Evolutionary conservation across 768 basidiomycete genomes (phyloP).

Genomic region (Inosperma sp.): DNA sequence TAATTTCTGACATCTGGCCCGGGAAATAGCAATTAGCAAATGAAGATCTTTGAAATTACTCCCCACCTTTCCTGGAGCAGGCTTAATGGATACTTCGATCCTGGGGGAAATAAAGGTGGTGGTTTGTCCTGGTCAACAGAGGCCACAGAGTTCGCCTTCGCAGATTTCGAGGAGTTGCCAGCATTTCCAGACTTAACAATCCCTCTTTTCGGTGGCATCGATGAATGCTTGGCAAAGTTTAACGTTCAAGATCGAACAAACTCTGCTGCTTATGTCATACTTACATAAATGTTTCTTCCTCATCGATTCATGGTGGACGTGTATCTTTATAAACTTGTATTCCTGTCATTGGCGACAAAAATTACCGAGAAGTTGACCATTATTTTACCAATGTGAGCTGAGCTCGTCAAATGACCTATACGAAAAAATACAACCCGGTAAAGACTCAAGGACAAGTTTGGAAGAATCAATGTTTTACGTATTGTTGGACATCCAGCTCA

Average conservation of each 20-base stretch:
- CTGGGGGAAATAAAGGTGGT: constrained; percentile 72
- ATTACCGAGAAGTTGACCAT: constrained; percentile 93
- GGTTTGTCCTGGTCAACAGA: constrained; percentile 32
- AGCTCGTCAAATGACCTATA: neutral
- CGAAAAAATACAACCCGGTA: neutral
- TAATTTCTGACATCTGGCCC: constrained; percentile 72
- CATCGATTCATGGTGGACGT: constrained; percentile 49
- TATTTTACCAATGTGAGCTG: constrained; percentile 68
- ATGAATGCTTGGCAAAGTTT: neutral
- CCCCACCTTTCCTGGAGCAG: constrained; percentile 75
- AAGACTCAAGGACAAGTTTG: neutral
- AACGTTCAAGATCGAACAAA: too few species aligned
- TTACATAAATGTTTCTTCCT: neutral
- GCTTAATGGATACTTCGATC: constrained; percentile 79
- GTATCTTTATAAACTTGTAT: constrained; percentile 90
- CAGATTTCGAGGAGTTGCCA: constrained; percentile 72
- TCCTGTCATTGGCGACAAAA: constrained; percentile 84
- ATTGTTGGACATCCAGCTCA: constrained; percentile 3
- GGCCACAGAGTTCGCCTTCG: constrained; percentile 23
- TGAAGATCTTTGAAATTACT: neutral
- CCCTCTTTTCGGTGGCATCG: constrained; percentile 68
- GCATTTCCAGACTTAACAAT: constrained; percentile 87
- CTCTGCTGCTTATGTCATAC: neutral
- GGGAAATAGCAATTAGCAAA: neutral
- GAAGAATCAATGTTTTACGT: neutral